Evolutionary conservation across 2,329 filamentous ascomycete species (phyloP).

Genomic region (Calonectria henricotiae): DNA sequence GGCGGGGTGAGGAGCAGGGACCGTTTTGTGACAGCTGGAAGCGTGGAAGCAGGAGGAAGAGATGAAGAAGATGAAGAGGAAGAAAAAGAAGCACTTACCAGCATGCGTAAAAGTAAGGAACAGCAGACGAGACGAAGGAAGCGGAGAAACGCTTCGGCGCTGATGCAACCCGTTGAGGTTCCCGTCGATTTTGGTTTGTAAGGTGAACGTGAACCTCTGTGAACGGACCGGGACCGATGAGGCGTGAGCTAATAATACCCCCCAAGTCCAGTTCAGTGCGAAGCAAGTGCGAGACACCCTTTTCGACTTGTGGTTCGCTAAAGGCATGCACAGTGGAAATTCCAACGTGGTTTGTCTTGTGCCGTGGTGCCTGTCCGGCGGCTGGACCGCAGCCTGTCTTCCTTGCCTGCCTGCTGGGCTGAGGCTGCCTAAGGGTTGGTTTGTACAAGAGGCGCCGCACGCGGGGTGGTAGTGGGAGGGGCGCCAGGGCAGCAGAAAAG

Average conservation of each 20-base stretch:
- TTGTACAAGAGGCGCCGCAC: conserved; percentile 28
- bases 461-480: background rate
- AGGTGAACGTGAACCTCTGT: conserved; percentile 25
- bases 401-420: conserved; percentile 26
- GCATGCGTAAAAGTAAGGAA: conserved; percentile 34
- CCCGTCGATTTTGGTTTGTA: conserved; percentile 30
- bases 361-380: conserved; percentile 8
- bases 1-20: conserved; percentile 41
- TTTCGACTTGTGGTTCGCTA: conserved; percentile 25
- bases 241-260: conserved; percentile 36
- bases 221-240: conserved; percentile 22
- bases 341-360: conserved; percentile 21
- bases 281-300: conserved; percentile 23
- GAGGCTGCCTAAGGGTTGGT: conserved; percentile 27
- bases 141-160: conserved; percentile 41
- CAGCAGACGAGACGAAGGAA: conserved; percentile 35
- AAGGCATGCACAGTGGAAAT: conserved; percentile 20
- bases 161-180: conserved; percentile 31
- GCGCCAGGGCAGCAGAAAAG: background rate
- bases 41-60: conserved; percentile 37
- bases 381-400: conserved; percentile 12
- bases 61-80: conserved; percentile 23
- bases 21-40: conserved; percentile 31
- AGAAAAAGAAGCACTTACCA: conserved; percentile 43
- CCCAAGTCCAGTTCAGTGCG: conserved; percentile 22